These are phyloP conservation scores for Chrysanthemum seticuspe DNA, from an alignment of 129 eudicot genomes.

Conservation along the genomic window DNA sequence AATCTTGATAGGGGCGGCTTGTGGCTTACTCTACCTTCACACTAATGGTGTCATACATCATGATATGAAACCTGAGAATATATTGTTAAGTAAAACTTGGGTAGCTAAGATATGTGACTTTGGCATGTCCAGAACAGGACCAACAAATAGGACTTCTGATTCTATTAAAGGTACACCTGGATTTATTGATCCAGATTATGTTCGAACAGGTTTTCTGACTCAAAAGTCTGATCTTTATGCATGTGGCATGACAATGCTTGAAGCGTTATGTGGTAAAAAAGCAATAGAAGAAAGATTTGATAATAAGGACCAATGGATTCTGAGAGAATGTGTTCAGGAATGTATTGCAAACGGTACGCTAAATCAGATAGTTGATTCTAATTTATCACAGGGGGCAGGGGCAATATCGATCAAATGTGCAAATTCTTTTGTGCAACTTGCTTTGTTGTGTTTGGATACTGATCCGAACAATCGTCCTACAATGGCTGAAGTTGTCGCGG, in stretches of 20 bases:
- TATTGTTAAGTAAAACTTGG: not conserved
- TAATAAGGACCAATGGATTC: no score
- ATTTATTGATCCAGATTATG: slow-evolving; percentile 17
- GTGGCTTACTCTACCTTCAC: slow-evolving; percentile 16
- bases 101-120: slow-evolving; percentile 8
- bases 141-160: not conserved
- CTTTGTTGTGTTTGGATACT: no score
- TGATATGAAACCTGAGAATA: slow-evolving; percentile 8
- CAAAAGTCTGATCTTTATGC: slow-evolving; percentile 19
- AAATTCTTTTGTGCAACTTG: no score
- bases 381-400: no score
- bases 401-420: no score
- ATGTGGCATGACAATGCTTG: slow-evolving; percentile 4
- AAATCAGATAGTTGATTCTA: no score
- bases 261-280: no score
- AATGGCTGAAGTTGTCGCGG: no score
- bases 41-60: slow-evolving; percentile 6
- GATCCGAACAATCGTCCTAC: no score
- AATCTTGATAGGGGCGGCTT: slow-evolving; percentile 10
- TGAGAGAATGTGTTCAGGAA: no score
- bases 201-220: not conserved
- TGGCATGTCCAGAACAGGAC: slow-evolving; percentile 13
- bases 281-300: no score
- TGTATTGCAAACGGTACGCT: no score
- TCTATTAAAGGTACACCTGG: slow-evolving; percentile 19